phyloP scores from a whole-genome alignment of 352 stramenopile species.

The Globisporangium nunn region DNA sequence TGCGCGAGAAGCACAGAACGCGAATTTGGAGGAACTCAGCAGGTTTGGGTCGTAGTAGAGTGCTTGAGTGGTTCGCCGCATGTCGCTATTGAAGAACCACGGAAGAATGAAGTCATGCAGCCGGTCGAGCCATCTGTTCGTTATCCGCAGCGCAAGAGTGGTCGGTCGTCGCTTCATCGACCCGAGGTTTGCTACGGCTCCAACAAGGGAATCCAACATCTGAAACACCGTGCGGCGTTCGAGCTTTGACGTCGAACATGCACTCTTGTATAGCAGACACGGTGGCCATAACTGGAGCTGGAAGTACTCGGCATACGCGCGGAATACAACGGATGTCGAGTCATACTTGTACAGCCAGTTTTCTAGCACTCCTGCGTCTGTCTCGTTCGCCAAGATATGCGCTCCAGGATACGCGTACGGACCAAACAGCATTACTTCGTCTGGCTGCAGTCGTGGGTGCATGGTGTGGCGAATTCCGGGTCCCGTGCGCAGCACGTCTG shows the following conservation, averaged over 20 bases:
- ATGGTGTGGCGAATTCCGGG: not conserved
- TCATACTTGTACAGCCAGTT: conserved; percentile 24
- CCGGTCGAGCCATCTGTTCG: conserved; percentile 11
- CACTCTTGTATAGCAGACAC: conserved; percentile 11
- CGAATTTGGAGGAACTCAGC: not conserved
- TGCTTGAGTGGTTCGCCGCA: conserved; percentile 9
- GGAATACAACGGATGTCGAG: conserved; percentile 16
- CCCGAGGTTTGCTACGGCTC: not conserved
- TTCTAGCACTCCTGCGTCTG: not conserved
- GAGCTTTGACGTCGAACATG: not conserved
- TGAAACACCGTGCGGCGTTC: not conserved
- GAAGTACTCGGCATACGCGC: conserved; percentile 10
- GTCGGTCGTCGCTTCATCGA: not conserved
- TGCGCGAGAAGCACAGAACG: not conserved
- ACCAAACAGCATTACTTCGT: not conserved
- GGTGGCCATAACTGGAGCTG: conserved; percentile 9
- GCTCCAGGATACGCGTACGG: not conserved
- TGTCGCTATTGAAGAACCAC: conserved; percentile 13
- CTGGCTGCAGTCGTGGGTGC: not conserved
- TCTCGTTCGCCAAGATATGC: not conserved
- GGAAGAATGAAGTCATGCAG: conserved; percentile 18
- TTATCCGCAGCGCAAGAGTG: conserved; percentile 5
- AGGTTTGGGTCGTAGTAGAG: conserved; percentile 10
- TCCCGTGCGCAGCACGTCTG: not conserved
- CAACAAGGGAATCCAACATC: conserved; percentile 7